These are phyloP conservation scores for Pythium monospermum DNA, from an alignment of 352 stramenopile species.

Conservation along the genomic window DNA sequence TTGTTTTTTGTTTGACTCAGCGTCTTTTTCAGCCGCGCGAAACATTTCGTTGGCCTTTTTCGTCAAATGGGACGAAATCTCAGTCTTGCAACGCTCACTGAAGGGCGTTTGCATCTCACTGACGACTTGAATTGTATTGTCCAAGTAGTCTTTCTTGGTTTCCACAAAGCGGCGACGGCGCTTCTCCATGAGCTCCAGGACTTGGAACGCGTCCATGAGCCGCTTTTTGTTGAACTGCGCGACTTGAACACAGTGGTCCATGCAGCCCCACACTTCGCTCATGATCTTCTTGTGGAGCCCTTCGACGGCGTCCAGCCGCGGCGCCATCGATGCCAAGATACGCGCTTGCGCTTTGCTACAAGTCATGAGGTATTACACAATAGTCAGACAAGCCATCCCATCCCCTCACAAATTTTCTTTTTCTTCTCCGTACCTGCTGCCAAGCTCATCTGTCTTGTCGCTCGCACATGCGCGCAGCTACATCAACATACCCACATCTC, in stretches of 20 bases:
- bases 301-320: constrained; percentile 59
- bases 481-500: background rate
- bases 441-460: constrained; percentile 71
- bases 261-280: constrained; percentile 71
- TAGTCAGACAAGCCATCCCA: no score
- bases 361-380: no score
- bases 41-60: constrained; percentile 64
- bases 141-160: constrained; percentile 61
- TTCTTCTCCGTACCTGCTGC: constrained; percentile 54
- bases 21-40: constrained; percentile 43
- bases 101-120: constrained; percentile 40
- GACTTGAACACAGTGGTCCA: constrained; percentile 82
- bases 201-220: constrained; percentile 60
- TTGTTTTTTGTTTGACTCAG: constrained; percentile 37
- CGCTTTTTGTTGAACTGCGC: constrained; percentile 68
- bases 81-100: constrained; percentile 51
- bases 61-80: constrained; percentile 53
- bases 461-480: constrained; percentile 48
- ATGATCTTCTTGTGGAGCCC: constrained; percentile 54
- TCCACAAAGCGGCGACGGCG: constrained; percentile 44
- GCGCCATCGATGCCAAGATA: constrained; percentile 63
- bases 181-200: constrained; percentile 74
- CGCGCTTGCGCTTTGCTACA: constrained; percentile 59
- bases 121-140: constrained; percentile 51
- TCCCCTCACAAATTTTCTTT: no score